Conservation (phyloP, 768 basidiomycete species). For the Panaeolus papilionaceus region DNA sequence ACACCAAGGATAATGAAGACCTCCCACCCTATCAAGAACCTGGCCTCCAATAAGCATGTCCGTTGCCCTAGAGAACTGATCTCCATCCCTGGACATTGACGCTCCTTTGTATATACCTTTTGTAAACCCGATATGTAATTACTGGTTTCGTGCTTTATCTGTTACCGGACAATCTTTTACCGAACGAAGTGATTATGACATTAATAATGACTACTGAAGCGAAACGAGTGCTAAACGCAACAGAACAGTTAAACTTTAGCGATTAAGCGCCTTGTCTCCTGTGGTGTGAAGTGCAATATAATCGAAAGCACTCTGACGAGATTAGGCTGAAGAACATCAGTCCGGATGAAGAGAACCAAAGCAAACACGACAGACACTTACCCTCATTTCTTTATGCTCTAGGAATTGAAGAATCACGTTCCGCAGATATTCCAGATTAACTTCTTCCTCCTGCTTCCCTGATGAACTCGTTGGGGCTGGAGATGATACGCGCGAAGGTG, state of each 20-base stretch:
- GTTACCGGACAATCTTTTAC: neutral
- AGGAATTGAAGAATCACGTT: conserved; percentile 98
- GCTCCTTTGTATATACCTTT: neutral
- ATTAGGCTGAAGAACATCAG: conserved; percentile 64
- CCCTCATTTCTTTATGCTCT: conserved; percentile 98
- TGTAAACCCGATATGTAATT: neutral
- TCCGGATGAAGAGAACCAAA: conserved; percentile 14
- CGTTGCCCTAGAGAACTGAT: neutral
- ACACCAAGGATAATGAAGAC: conserved; percentile 47
- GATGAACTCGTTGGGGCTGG: conserved; percentile 41
- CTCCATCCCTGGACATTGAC: neutral
- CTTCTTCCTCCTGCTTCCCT: conserved; percentile 78
- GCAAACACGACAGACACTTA: conserved; percentile 44
- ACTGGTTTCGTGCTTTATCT: neutral
- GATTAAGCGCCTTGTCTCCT: conserved; percentile 88
- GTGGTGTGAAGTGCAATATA: conserved; percentile 93
- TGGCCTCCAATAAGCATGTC: conserved; percentile 23
- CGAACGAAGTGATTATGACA: conserved; percentile 11
- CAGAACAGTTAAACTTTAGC: conserved; percentile 71
- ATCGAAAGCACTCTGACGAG: conserved; percentile 91
- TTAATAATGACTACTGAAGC: neutral
- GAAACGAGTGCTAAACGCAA: neutral
- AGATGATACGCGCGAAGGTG: conserved; percentile 42
- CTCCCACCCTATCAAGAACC: conserved; percentile 56
- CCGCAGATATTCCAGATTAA: conserved; percentile 94